Evolutionary conservation across 139 green algal species (phyloP), one percentile per base, ranked within the genome.

Genomic region (Coelastrella sp.): DNA sequence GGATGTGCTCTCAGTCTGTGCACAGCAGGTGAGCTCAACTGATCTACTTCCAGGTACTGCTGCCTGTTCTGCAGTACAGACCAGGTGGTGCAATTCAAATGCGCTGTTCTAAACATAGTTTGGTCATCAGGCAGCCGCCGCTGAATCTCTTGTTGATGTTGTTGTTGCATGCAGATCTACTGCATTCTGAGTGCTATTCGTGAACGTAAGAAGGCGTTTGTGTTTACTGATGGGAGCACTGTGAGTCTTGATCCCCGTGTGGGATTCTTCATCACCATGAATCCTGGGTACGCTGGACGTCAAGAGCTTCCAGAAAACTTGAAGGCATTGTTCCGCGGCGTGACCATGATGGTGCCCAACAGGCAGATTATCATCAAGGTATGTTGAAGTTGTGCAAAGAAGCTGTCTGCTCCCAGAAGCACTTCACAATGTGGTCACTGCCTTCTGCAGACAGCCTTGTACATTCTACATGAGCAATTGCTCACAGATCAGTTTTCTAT

Each of bases 281-380:
- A 85, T 43, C 79, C 79, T 7, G 86, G 90, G 38, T 98, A 98
- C 63, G 94, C 95, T 27, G 96, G 96, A 0, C 92, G 96, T 21
- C 95, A 98, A 89, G 96, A 99, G 94, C 89, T 99, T 88, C 96
- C 96, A 3, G 96, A 99, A 89, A 99, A 99, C 92, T 89, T 99
- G n/a, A 99, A 99, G 92, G 95, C 94, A 3, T 91, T 99, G 32
- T 99, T 99, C 92, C 91, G 96, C 35, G 96, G 96, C 25, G 96
- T 99, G 21, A 99, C 95, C 40, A 99, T 99, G 96, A 99, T 99
- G 96, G 96, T 98, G 67, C 96, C 96, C 82, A 96, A 99, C 91
- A 82, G 96, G 37, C 94, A 98, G 92, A 98, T 97, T 86, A 98
- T 98, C 90, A 98, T 98, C 90, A 98, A 98, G 90, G 92, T 71